These are phyloP conservation scores for Eruca vesicaria DNA, from an alignment of 441 rosid genomes.

Conservation along the genomic window DNA sequence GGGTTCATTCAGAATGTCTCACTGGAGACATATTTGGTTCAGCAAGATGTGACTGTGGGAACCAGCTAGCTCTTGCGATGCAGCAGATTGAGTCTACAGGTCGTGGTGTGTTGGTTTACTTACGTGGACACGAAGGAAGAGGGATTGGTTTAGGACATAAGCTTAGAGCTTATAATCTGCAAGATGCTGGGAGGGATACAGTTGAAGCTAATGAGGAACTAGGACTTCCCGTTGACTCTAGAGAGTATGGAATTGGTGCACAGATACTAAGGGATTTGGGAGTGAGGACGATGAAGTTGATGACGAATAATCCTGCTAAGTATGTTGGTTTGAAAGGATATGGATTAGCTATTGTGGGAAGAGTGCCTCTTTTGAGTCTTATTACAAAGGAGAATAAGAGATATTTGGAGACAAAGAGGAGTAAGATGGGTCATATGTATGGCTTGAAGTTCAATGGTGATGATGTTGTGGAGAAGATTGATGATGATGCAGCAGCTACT, in stretches of 20 bases:
- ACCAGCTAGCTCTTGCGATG: slow-evolving; percentile 89
- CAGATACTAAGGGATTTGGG: slow-evolving; percentile 81
- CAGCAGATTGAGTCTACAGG: slow-evolving; percentile 80
- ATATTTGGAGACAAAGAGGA: slow-evolving; percentile 63
- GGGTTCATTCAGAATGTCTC: slow-evolving; percentile 91
- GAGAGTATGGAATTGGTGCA: slow-evolving; percentile 92
- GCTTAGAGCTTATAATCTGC: slow-evolving; percentile 90
- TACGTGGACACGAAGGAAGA: slow-evolving; percentile 93
- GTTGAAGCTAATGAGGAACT: slow-evolving; percentile 91
- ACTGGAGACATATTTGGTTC: slow-evolving; percentile 94
- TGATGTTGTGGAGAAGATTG: slow-evolving; percentile 23
- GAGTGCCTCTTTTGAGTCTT: slow-evolving; percentile 72
- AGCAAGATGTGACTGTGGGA: slow-evolving; percentile 86
- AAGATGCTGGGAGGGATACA: slow-evolving; percentile 79
- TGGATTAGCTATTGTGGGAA: slow-evolving; percentile 70
- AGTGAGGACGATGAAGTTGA: slow-evolving; percentile 71
- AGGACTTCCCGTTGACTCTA: slow-evolving; percentile 82
- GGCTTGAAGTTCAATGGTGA: slow-evolving; percentile 47
- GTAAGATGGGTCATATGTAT: slow-evolving; percentile 79
- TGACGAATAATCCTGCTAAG: slow-evolving; percentile 88
- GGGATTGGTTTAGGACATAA: slow-evolving; percentile 93
- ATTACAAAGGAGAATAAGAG: slow-evolving; percentile 63
- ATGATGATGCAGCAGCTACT: slow-evolving; percentile 1
- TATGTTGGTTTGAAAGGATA: slow-evolving; percentile 85
- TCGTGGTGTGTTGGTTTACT: slow-evolving; percentile 80